These are phyloP conservation scores for Colletotrichum lupini DNA, from an alignment of 2,329 filamentous ascomycete species.

Conservation along the genomic window DNA sequence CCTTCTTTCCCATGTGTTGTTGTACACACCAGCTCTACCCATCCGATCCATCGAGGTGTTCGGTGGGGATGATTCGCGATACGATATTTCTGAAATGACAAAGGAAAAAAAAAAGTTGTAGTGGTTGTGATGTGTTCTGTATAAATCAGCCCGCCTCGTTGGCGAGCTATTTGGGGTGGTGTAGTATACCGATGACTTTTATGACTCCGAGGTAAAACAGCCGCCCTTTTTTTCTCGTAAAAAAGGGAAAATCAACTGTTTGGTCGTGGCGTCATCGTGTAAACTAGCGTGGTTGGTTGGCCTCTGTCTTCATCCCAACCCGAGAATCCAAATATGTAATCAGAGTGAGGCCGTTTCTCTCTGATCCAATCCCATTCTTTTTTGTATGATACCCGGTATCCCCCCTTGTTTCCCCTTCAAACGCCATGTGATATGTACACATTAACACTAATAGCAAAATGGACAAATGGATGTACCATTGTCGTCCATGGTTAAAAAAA, in stretches of 20 bases:
- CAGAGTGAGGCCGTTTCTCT: constrained; percentile 29
- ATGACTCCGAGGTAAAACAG: constrained; percentile 7
- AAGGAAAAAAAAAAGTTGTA: constrained; percentile 33
- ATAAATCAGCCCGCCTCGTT: neutral
- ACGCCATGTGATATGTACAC: constrained; percentile 36
- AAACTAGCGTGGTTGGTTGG: constrained; percentile 29
- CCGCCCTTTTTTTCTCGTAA: neutral
- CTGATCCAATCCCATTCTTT: constrained; percentile 30
- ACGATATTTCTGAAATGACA: constrained; percentile 11
- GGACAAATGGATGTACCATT: neutral
- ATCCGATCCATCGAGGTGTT: neutral
- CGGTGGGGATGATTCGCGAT: neutral
- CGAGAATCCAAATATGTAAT: constrained; percentile 25
- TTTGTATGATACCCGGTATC: constrained; percentile 15
- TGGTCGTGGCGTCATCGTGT: constrained; percentile 14
- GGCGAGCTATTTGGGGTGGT: neutral
- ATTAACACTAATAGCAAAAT: constrained; percentile 32
- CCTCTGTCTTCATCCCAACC: constrained; percentile 27
- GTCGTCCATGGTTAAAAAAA: neutral
- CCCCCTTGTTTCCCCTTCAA: constrained; percentile 9
- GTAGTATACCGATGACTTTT: constrained; percentile 23
- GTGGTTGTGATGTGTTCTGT: neutral
- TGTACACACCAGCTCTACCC: constrained; percentile 9
- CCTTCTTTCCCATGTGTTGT: neutral
- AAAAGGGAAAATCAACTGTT: neutral